These are phyloP conservation scores for Kwoniella newhampshirensis DNA, from an alignment of 768 basidiomycete species.

Conservation along the genomic window DNA sequence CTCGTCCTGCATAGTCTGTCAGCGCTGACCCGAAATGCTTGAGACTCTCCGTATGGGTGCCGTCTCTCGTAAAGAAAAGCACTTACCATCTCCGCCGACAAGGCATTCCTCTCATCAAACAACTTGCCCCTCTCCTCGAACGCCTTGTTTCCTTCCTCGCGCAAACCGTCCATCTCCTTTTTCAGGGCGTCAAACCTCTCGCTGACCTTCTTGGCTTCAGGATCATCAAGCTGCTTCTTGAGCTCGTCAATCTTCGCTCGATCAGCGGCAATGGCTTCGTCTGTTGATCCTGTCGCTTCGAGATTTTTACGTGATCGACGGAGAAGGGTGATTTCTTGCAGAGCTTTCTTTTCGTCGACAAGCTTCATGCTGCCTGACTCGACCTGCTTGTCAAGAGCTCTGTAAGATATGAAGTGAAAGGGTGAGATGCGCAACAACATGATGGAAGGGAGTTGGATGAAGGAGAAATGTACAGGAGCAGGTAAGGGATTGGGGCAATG, in stretches of 20 bases:
- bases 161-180: constrained; percentile 78
- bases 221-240: constrained; percentile 81
- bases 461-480: too few species aligned
- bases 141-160: constrained; percentile 80
- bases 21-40: too few species aligned
- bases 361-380: constrained; percentile 89
- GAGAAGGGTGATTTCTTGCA: constrained; percentile 77
- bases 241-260: constrained; percentile 72
- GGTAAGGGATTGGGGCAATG: too few species aligned
- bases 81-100: constrained; percentile 59
- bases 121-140: constrained; percentile 77
- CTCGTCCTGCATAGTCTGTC: constrained; percentile 57
- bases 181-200: constrained; percentile 80
- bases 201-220: constrained; percentile 74
- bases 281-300: constrained; percentile 75
- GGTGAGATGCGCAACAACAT: too few species aligned
- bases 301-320: constrained; percentile 72
- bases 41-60: too few species aligned
- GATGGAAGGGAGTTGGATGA: not conserved
- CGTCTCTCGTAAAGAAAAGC: not conserved
- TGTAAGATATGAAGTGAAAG: constrained; percentile 45
- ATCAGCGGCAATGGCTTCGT: constrained; percentile 78
- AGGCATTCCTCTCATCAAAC: constrained; percentile 76
- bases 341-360: constrained; percentile 90
- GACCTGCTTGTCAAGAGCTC: constrained; percentile 81